Evolutionary conservation across 805 yeast species (phyloP), one percentile per base, ranked within the genome.

Genomic region (Candida nitratophila): DNA sequence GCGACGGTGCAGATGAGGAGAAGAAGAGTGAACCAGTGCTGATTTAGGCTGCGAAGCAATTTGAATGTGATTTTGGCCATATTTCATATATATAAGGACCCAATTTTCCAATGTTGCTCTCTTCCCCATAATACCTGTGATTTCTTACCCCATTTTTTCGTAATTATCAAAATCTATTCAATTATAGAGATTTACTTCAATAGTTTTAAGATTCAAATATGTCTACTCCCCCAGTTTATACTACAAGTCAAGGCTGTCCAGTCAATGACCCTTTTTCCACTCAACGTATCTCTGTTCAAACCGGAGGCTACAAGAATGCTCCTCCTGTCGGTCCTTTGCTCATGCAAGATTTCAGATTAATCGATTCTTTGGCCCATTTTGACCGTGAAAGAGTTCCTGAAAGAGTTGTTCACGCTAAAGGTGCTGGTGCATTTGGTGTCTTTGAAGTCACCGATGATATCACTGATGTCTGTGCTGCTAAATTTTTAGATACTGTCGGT

Each of bases 321-420:
- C 59, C 65, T 20, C 69, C 69, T 15, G 51, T 46, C 15, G 96
- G 96, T 32, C 96, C 95, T 6, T 65, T 86, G 52, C 68, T 87
- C 48, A 67, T 87, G 56, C 95, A 87, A 62, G 96, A 87, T 62
- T 82, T 84, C 67, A 81, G 81, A 60, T 68, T 87, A 65, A 73
- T 87, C 55, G 96, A 87, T 57, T 75, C 87, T 2, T 65, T 87
- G 45, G 90, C 95, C 19, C 96, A 86, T 64, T 87, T 87, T 56
- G 95, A 86, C 67, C 74, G 95, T 53, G 96, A 87, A 66, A 73
- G 96, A 65, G 83, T 87, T 51, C 96, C 96, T 12, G 96, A 88
- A 69, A 75, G 96, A 66, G 95, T 87, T 45, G 96, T 88, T 31
- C 96, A 87, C 60, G 96, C 96, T 44, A 87, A 87, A 63, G 96